Evolutionary conservation across 2,329 filamentous ascomycete genomes (phyloP), one percentile per base, ranked within the genome.

Genomic region (Penicillium sp.): DNA sequence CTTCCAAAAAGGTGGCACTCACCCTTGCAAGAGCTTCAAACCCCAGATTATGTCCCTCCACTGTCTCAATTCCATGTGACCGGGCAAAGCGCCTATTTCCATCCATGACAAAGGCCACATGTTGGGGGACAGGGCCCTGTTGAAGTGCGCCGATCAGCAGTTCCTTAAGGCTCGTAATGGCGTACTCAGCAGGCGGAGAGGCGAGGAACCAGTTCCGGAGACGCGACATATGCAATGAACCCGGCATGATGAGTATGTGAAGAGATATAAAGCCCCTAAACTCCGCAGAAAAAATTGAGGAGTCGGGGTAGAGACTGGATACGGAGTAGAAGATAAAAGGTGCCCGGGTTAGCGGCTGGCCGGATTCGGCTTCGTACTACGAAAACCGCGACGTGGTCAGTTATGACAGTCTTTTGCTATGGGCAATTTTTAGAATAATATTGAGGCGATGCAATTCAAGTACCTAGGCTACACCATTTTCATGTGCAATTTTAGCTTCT

Each of bases 21-120:
- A 93, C 91, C 71, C 88, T 87, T 49, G 93, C 94, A 60, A 99
- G 81, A 31, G 94, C 92, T 78, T 99, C 94, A 68, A 97, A 99
- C 2, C 94, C 94, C 66, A 96, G 79, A 72, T 96, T 92, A 73
- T 99, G 94, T 25, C 94, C 94, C 76, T 99, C 93, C 34, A 97
- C 87, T 0, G 92, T 96, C 79, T 99, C 94, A 72, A 99, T 96
- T 63, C 93, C 87, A 77, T 94, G 91, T 61, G 83, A 89, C 60
- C 90, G 84, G 15, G 94, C 94, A 78, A 95, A 99, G 45, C 94
- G 88, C 68, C 94, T 82, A 77, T 99, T 99, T 55, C 94, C 94
- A 73, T 99, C 94, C 94, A 99, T 99, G 67, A 97, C 93, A 71
- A 99, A 99, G n/a, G 94, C 94, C 59, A 99, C 86, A 84, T 99